These are phyloP conservation scores for Claviceps digitariae DNA, from an alignment of 2,329 filamentous ascomycete genomes.

Conservation along the genomic window DNA sequence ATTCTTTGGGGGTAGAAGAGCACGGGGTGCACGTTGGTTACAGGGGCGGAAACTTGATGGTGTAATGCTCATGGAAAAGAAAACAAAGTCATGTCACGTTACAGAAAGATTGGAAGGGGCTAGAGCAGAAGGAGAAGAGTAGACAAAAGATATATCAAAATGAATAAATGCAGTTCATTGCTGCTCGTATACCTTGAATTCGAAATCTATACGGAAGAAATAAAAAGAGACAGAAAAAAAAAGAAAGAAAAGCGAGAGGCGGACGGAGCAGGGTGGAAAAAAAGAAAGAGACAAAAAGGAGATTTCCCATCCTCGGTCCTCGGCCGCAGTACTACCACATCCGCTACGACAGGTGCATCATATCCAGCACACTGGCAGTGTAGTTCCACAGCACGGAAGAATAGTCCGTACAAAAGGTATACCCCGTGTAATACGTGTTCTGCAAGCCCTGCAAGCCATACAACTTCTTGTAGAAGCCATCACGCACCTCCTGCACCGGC, in stretches of 20 bases:
- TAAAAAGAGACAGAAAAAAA: background rate
- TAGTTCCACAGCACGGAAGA: slow-evolving; percentile 13
- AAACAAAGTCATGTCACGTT: too few relatives aligned
- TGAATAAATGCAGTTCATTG: too few relatives aligned
- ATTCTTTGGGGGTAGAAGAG: slow-evolving; percentile 8
- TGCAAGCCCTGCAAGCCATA: slow-evolving; percentile 20
- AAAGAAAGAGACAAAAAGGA: background rate
- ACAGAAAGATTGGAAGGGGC: too few relatives aligned
- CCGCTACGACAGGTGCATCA: background rate
- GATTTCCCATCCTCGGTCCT: background rate
- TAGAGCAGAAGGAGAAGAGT: background rate
- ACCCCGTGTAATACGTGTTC: slow-evolving; percentile 24
- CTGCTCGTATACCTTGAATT: too few relatives aligned
- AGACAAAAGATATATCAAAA: too few relatives aligned
- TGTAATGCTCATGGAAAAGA: too few relatives aligned
- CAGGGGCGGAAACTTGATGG: too few relatives aligned
- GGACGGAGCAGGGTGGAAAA: too few relatives aligned
- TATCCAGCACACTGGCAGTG: slow-evolving; percentile 9
- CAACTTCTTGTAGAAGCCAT: slow-evolving; percentile 21
- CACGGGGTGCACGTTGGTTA: too few relatives aligned
- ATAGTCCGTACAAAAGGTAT: slow-evolving; percentile 11
- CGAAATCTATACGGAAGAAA: too few relatives aligned
- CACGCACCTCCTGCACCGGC: slow-evolving; percentile 13
- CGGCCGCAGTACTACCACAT: too few relatives aligned
- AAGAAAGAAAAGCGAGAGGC: background rate